Base-by-base conservation (phyloP, 129 eudicot species). In the Arctium lappa region DNA sequence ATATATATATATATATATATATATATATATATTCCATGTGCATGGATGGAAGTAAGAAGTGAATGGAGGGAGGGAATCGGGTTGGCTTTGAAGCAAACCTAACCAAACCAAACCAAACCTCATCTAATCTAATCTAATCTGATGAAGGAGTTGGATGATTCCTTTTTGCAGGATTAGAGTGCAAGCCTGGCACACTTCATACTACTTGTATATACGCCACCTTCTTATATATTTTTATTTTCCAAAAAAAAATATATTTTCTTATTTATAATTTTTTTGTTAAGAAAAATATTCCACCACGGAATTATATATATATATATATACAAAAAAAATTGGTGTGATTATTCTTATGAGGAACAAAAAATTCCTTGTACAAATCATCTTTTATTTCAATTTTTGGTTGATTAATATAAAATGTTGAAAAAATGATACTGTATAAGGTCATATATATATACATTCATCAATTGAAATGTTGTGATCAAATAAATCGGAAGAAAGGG, bases 51-150 rank as follows among this genome's bases (percentile, higher is more conserved):
- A 83, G 86, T 83, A 75, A 82, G 86, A 82, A 83, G 72, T 83
- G 65, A 77, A 70, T 50, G 48, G 68, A 44, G 33, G 71, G 38
- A 38, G 79, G 79, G 63, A 81, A 73, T 81, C 74, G 1, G 86
- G 78, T 77, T 83, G 78, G 86, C 82, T 83, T 83, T 37, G 86
- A 83, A 83, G 86, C 86, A 83, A 83, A 83, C 72, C 65, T 39
- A 83, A 78, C 36, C 36, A 22, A 22, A 22, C 27, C 27, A 22
- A 22, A 22, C 27, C 27, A 22, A 81, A 40, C 46, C 63, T 12
- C 63, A 50, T 50, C 63, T 50, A 48, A 60, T 50, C 46, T 69
- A 48, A 76, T 81, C 86, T 68, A 50, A 77, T 81, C 77, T 46
- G 37, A 69, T 71, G 53, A 38, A 78, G 18, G 80, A 18, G 77